These are phyloP conservation scores for Triadica sebifera DNA, from an alignment of 345 rosid species.

Conservation along the genomic window DNA sequence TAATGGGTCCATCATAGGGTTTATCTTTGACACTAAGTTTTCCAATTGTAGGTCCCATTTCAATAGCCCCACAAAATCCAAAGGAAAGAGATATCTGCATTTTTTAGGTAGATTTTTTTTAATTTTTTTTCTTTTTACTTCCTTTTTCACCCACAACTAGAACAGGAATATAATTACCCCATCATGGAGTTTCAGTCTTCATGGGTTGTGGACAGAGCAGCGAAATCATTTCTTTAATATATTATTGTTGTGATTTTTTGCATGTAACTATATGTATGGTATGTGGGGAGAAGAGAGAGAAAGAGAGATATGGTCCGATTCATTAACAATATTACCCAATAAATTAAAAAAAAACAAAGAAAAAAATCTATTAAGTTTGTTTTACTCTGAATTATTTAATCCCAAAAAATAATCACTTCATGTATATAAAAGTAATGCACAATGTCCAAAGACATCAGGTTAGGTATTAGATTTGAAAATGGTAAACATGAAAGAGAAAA, in stretches of 20 bases:
- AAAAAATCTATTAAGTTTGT: background rate
- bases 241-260: conserved; percentile 46
- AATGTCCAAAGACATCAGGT: conserved; percentile 17
- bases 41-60: conserved; percentile 39
- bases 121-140: conserved; percentile 15
- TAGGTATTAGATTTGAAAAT: conserved; percentile 3
- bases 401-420: background rate
- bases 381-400: background rate
- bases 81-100: conserved; percentile 53
- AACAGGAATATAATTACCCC: conserved; percentile 42
- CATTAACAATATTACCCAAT: background rate
- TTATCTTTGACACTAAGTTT: conserved; percentile 46
- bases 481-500: background rate
- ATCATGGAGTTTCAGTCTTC: conserved; percentile 49
- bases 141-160: conserved; percentile 30
- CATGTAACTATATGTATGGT: conserved; percentile 23
- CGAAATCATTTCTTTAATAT: conserved; percentile 22
- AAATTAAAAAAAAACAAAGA: background rate
- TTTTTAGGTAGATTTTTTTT: conserved; percentile 37
- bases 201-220: conserved; percentile 27
- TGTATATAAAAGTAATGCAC: conserved; percentile 14
- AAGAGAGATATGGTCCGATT: conserved; percentile 11
- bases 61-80: conserved; percentile 55
- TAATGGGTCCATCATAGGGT: conserved; percentile 40
- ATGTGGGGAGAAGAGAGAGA: conserved; percentile 10